These are phyloP conservation scores for Nakazawaea populi DNA, from an alignment of 805 yeast species.

Conservation along the genomic window DNA sequence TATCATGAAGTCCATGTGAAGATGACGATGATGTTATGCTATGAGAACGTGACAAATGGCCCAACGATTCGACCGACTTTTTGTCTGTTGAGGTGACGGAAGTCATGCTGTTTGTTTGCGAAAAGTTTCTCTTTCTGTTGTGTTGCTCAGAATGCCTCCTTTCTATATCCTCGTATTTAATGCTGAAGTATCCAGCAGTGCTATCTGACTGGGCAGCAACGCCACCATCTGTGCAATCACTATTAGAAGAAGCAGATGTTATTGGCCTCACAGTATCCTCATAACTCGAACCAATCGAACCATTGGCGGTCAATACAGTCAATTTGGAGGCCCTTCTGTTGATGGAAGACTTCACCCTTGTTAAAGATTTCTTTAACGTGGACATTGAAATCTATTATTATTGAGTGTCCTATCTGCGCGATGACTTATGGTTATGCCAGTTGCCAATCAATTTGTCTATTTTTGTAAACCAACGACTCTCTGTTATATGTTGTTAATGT, in stretches of 20 bases:
- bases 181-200: background rate
- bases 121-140: slow-evolving; percentile 7
- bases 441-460: no score
- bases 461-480: no score
- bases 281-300: no score
- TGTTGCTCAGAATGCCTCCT: background rate
- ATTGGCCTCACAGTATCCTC: background rate
- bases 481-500: no score
- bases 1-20: background rate
- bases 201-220: background rate
- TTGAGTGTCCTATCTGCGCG: no score
- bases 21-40: background rate
- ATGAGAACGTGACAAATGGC: background rate
- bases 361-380: slow-evolving; percentile 5
- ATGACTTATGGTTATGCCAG: no score
- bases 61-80: background rate
- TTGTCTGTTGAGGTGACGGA: background rate
- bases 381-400: background rate
- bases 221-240: background rate
- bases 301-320: background rate
- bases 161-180: slow-evolving; percentile 7
- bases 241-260: background rate
- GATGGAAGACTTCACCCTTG: slow-evolving; percentile 7
- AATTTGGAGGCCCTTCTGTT: slow-evolving; percentile 1
- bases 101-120: slow-evolving; percentile 1